Conservation (phyloP, 1,139 yeast species). For the Candida sojae region DNA sequence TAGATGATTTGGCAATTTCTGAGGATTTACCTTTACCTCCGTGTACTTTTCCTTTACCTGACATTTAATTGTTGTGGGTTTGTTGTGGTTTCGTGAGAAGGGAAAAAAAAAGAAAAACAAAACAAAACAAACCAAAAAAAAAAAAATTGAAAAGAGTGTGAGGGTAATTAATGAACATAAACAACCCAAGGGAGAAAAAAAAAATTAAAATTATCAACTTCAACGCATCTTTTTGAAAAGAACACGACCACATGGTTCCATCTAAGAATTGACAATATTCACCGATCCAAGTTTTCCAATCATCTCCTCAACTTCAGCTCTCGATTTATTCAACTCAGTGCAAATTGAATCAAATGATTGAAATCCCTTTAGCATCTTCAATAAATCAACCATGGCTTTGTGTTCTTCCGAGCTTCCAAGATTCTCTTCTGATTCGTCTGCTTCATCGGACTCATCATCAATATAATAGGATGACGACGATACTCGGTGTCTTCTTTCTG, state of each 20-base stretch:
- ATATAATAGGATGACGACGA: constrained; percentile 13
- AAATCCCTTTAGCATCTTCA: constrained; percentile 55
- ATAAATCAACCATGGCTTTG: constrained; percentile 24
- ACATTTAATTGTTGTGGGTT: constrained; percentile 47
- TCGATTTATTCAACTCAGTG: constrained; percentile 61
- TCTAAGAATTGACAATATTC: constrained; percentile 42
- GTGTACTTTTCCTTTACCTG: constrained; percentile 87
- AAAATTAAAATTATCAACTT: background rate
- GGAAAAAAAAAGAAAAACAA: constrained; percentile 10
- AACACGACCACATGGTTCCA: constrained; percentile 4
- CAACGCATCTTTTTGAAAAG: background rate
- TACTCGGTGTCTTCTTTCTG: constrained; percentile 7
- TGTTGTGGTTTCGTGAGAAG: constrained; percentile 12
- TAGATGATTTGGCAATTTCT: constrained; percentile 59
- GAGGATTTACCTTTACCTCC: constrained; percentile 97
- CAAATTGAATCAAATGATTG: constrained; percentile 74
- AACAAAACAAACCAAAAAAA: constrained; percentile 7
- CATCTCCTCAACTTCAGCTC: constrained; percentile 54
- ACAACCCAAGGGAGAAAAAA: constrained; percentile 10
- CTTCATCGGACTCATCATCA: constrained; percentile 8
- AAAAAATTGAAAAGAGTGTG: constrained; percentile 1
- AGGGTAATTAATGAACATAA: background rate
- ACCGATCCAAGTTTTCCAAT: constrained; percentile 46
- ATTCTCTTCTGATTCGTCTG: constrained; percentile 6
- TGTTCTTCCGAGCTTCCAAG: constrained; percentile 22